A percentile compares a stretch with the other conserved stretches of the same genome.
phyloP scores from a whole-genome alignment of 805 yeast genomes.

The Blastobotrys parvus region DNA sequence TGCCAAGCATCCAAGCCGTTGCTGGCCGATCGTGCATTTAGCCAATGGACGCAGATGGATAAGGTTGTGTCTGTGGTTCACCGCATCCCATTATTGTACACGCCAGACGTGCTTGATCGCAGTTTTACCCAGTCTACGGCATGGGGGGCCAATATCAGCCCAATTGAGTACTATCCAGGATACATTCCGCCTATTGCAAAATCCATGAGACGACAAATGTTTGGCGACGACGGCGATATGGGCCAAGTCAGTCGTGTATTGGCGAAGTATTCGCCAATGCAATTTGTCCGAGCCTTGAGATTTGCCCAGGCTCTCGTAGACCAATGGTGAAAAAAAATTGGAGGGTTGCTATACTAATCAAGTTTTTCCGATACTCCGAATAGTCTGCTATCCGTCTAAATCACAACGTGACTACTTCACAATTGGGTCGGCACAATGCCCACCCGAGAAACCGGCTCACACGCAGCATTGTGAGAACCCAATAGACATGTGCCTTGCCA shows the following conservation, averaged over 20 bases:
- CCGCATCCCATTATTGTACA: conserved; percentile 9
- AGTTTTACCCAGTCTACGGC: conserved; percentile 4
- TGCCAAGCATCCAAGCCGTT: too few relatives aligned
- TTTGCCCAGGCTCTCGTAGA: background rate
- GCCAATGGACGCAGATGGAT: conserved; percentile 2
- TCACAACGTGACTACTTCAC: too few relatives aligned
- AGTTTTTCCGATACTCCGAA: too few relatives aligned
- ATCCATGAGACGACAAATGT: background rate
- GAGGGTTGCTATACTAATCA: too few relatives aligned
- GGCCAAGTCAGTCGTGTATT: background rate
- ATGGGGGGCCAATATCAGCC: background rate
- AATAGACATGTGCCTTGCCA: too few relatives aligned
- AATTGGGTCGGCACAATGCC: too few relatives aligned
- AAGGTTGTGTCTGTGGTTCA: background rate
- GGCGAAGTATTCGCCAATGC: background rate
- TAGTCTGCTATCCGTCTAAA: too few relatives aligned
- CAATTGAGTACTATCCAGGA: background rate
- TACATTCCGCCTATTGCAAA: background rate
- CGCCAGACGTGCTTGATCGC: conserved; percentile 14
- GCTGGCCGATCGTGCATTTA: conserved; percentile 4
- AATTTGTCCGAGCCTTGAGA: background rate
- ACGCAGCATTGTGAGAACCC: too few relatives aligned
- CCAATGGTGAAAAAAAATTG: too few relatives aligned
- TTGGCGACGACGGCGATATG: background rate
- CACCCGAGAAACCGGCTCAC: too few relatives aligned